Evolutionary conservation across 352 stramenopile genomes (phyloP).

Genomic region (Phytophthora brassicae): DNA sequence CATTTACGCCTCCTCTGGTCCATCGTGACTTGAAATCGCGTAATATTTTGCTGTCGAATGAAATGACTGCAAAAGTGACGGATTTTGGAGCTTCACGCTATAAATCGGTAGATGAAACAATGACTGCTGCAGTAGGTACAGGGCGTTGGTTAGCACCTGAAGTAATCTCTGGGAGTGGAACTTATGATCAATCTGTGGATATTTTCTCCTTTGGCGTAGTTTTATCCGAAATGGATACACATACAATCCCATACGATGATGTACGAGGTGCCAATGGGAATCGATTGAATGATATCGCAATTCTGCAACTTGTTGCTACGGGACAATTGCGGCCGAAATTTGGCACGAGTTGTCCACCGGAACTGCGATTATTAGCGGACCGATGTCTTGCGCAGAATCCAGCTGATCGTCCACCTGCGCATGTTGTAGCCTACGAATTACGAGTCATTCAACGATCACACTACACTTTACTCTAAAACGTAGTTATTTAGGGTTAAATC

Average conservation of each 20-base stretch:
- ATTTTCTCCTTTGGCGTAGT: slow-evolving; percentile 66
- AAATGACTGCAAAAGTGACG: slow-evolving; percentile 55
- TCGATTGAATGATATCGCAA: slow-evolving; percentile 43
- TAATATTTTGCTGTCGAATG: slow-evolving; percentile 44
- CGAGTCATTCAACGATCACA: slow-evolving; percentile 35
- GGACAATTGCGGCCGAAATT: slow-evolving; percentile 40
- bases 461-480: slow-evolving; percentile 29
- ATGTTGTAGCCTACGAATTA: slow-evolving; percentile 46
- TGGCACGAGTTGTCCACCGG: slow-evolving; percentile 33
- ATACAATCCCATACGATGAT: slow-evolving; percentile 52
- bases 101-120: slow-evolving; percentile 42
- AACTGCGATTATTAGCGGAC: slow-evolving; percentile 34
- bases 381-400: slow-evolving; percentile 39
- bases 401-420: slow-evolving; percentile 37
- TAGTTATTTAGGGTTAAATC: slow-evolving; percentile 9
- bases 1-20: slow-evolving; percentile 49
- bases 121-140: slow-evolving; percentile 56
- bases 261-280: slow-evolving; percentile 34
- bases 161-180: slow-evolving; percentile 44
- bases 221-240: slow-evolving; percentile 58
- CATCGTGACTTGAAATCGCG: slow-evolving; percentile 69
- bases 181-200: slow-evolving; percentile 53
- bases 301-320: slow-evolving; percentile 43
- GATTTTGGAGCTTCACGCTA: slow-evolving; percentile 62
- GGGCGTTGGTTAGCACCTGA: slow-evolving; percentile 59